phyloP scores from a whole-genome alignment of 805 yeast genomes.

The Grigorovia humatica region DNA sequence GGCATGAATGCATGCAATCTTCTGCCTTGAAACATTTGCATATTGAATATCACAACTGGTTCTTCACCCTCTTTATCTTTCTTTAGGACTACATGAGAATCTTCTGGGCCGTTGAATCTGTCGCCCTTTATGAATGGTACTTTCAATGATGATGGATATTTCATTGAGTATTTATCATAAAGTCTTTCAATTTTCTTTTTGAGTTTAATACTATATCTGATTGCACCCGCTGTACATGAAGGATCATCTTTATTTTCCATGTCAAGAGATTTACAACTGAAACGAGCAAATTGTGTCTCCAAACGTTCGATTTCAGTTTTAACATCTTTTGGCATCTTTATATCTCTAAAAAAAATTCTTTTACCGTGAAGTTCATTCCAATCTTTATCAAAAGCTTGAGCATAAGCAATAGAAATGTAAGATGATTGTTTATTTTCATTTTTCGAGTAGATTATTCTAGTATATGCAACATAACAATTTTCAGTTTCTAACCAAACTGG shows the following conservation, averaged over 20 bases:
- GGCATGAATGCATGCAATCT: conserved; percentile 4
- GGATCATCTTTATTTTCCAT: conserved; percentile 5
- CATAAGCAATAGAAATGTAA: conserved; percentile 31
- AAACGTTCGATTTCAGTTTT: not conserved
- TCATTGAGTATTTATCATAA: conserved; percentile 3
- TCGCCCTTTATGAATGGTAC: not conserved
- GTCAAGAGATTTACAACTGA: not conserved
- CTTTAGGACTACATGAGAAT: conserved; percentile 5
- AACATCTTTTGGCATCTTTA: conserved; percentile 5
- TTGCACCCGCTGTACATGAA: conserved; percentile 12
- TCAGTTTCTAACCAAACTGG: conserved; percentile 35
- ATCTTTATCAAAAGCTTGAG: conserved; percentile 34
- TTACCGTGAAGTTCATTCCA: conserved; percentile 31
- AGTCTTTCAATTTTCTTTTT: conserved; percentile 4
- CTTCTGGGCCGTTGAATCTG: conserved; percentile 6
- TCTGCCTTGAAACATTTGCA: conserved; percentile 2
- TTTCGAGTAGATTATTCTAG: conserved; percentile 32
- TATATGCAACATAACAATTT: conserved; percentile 37
- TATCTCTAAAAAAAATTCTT: conserved; percentile 24
- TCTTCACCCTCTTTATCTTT: conserved; percentile 2
- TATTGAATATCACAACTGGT: conserved; percentile 7
- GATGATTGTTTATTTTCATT: conserved; percentile 8
- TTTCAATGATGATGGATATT: conserved; percentile 5
- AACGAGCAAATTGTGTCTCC: not conserved
- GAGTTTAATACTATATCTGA: conserved; percentile 11